Evolutionary conservation across 1,284 basidiomycete genomes (phyloP), one percentile per base, ranked within the genome.

Genomic region (Thelephora terrestris): DNA sequence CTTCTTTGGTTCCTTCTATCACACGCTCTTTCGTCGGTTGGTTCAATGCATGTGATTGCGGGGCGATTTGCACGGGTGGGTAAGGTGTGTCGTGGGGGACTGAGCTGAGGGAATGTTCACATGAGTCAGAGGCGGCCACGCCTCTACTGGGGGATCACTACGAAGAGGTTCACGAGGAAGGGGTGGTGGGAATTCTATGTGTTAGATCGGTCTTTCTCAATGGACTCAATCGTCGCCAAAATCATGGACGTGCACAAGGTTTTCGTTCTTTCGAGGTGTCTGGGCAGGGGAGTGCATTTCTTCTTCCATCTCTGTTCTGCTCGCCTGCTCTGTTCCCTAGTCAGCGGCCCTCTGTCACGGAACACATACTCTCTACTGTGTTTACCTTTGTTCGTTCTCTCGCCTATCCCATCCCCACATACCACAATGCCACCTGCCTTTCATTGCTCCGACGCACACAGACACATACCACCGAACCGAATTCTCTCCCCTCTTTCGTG

Each of bases 1-100:
- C 62, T 59, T 53, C 52, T 54, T 46, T 48, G 37, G 48, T 44
- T 55, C 49, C 51, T 51, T 47, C 51, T 55, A 52, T 58, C 48
- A 46, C 54, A 46, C 54, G 46, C 50, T 52, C 38, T 25, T 54
- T 52, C 51, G 52, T 49, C 57, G 52, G 50, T 48, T 54, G 52
- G 45, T 47, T 52, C 43, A 53, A 47, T 25, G 32, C 48, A 51
- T 51, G 50, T 43, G 54, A 50, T 43, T 54, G 52, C 47, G 42
- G 48, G 43, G 16, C 21, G 17, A 20, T 40, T 46, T 51, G 44
- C 46, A 34, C 37, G 29, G 32, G 36, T 43, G 23, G 35, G 38
- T 27, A 32, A 43, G n/a, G 25, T 25, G 27, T 51, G 32, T 51
- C 29, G 50, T 43, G 45, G 47, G 43, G 48, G 48, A 51, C 29